Conservation (phyloP, 106 monocot genomes). For the Ottelia alismoides region DNA sequence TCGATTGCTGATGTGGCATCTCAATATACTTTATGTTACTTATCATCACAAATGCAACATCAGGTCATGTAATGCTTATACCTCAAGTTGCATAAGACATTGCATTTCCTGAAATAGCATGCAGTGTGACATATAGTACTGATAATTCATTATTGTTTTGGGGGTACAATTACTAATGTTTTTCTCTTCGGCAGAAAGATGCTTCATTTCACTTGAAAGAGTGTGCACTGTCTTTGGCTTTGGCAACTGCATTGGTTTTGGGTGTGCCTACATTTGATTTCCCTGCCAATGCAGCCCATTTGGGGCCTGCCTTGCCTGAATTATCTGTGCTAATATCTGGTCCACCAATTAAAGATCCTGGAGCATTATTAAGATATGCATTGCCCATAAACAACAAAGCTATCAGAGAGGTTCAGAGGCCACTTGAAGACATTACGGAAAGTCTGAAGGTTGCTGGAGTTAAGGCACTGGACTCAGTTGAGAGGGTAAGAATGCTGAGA, state of each 20-base stretch:
- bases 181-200: too few relatives aligned
- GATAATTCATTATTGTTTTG: too few relatives aligned
- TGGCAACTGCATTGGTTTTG: slow-evolving; percentile 52
- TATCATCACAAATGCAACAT: too few relatives aligned
- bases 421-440: slow-evolving; percentile 54
- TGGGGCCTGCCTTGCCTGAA: slow-evolving; percentile 48
- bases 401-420: slow-evolving; percentile 69
- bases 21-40: too few relatives aligned
- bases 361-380: slow-evolving; percentile 74
- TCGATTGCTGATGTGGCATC: too few relatives aligned
- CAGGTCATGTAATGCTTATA: too few relatives aligned
- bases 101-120: too few relatives aligned
- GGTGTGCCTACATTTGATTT: slow-evolving; percentile 25
- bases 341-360: slow-evolving; percentile 94
- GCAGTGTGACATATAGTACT: too few relatives aligned
- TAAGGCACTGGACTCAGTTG: slow-evolving; percentile 34
- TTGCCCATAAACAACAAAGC: slow-evolving; percentile 93
- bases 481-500: slow-evolving; percentile 25
- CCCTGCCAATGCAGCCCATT: slow-evolving; percentile 45
- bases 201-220: slow-evolving; percentile 43
- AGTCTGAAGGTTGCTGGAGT: slow-evolving; percentile 39
- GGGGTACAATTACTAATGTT: too few relatives aligned
- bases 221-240: slow-evolving; percentile 55
- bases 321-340: slow-evolving; percentile 94
- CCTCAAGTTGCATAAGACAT: too few relatives aligned